Conservation (phyloP, 768 basidiomycete genomes). For the Boletus rubescentipes region DNA sequence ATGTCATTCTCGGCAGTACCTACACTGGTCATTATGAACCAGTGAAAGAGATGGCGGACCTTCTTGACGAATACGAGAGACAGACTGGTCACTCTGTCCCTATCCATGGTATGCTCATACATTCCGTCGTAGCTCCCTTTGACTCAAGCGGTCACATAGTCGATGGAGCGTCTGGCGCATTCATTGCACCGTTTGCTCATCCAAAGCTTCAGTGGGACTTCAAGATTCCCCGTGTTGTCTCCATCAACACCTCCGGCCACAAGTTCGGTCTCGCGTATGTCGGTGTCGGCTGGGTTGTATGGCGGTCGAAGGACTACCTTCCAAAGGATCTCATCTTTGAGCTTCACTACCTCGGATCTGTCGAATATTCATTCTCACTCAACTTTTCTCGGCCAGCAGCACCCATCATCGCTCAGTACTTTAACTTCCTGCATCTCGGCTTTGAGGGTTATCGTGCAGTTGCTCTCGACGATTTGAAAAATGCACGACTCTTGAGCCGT, state of each 20-base stretch:
- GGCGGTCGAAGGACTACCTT: slow-evolving; percentile 53
- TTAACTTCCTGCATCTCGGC: slow-evolving; percentile 62
- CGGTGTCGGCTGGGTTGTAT: slow-evolving; percentile 66
- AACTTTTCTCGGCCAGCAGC: slow-evolving; percentile 63
- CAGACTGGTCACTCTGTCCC: slow-evolving; percentile 44
- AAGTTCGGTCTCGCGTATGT: slow-evolving; percentile 59
- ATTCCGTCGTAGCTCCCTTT: slow-evolving; percentile 24
- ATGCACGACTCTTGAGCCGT: slow-evolving; percentile 63
- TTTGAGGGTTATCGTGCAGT: slow-evolving; percentile 52
- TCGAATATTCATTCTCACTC: slow-evolving; percentile 75
- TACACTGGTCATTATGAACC: slow-evolving; percentile 69
- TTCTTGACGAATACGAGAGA: slow-evolving; percentile 58
- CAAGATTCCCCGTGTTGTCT: slow-evolving; percentile 55
- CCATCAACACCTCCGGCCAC: slow-evolving; percentile 61
- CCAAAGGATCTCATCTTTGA: slow-evolving; percentile 73
- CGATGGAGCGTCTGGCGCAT: slow-evolving; percentile 61
- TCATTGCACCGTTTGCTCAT: slow-evolving; percentile 60
- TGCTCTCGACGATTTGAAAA: slow-evolving; percentile 50
- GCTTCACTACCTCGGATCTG: slow-evolving; percentile 48
- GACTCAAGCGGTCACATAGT: slow-evolving; percentile 29
- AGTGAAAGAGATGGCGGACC: slow-evolving; percentile 80
- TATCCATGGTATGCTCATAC: slow-evolving; percentile 34
- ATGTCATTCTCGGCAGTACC: slow-evolving; percentile 58
- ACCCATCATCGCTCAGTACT: slow-evolving; percentile 62
- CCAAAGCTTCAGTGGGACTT: slow-evolving; percentile 62